phyloP scores from a whole-genome alignment of 345 rosid genomes.

The Salix brachista region DNA sequence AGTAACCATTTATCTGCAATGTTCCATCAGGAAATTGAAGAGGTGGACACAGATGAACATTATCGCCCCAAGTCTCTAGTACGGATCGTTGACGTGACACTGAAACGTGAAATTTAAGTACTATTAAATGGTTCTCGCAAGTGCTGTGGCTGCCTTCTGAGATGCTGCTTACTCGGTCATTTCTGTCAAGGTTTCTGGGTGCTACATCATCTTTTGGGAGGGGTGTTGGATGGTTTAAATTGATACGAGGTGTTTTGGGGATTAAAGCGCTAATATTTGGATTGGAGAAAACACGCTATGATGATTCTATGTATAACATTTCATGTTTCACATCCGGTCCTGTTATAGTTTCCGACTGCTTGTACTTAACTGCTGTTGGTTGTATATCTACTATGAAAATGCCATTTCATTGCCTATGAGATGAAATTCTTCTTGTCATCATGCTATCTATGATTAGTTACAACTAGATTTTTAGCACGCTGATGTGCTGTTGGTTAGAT shows the following conservation, averaged over 20 bases:
- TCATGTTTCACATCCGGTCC: too few species aligned
- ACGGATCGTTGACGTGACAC: slow-evolving; percentile 46
- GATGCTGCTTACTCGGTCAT: not conserved
- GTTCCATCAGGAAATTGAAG: slow-evolving; percentile 77
- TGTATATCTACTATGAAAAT: too few species aligned
- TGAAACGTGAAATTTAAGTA: slow-evolving; percentile 51
- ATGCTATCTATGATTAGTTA: too few species aligned
- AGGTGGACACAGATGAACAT: slow-evolving; percentile 91
- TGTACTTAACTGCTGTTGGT: too few species aligned
- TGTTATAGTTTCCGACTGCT: too few species aligned
- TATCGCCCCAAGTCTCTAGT: slow-evolving; percentile 69
- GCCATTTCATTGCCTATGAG: too few species aligned
- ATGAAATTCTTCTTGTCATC: too few species aligned
- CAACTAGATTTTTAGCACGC: too few species aligned
- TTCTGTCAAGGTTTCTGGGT: not conserved
- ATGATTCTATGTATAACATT: not conserved
- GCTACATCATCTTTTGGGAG: not conserved
- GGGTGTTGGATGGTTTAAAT: not conserved
- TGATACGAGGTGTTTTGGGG: not conserved
- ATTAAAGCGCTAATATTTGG: not conserved
- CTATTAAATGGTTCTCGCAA: not conserved
- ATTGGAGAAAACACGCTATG: not conserved
- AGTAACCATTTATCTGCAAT: not conserved
- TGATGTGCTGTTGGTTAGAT: too few species aligned
- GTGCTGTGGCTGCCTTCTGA: not conserved